These are phyloP conservation scores for Backusella morwellensis DNA, from an alignment of 192 early-diverging fungal species.

Conservation along the genomic window DNA sequence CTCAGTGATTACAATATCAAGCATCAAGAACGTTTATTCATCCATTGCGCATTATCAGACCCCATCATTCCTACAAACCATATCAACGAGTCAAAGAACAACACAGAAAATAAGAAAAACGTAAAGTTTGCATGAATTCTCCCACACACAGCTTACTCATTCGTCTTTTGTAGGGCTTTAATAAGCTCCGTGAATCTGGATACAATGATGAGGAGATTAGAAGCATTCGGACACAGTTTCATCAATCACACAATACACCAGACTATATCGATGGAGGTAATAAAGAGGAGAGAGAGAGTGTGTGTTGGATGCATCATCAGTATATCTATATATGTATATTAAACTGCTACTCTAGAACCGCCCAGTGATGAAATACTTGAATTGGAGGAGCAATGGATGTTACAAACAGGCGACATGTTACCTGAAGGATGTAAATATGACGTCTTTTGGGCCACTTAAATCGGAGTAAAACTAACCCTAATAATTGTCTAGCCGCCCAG, in stretches of 20 bases:
- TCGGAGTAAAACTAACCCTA: not conserved
- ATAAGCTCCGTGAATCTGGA: conserved; percentile 52
- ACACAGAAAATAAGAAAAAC: not conserved
- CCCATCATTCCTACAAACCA: conserved; percentile 12
- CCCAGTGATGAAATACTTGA: conserved; percentile 27
- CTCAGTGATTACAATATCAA: conserved; percentile 32
- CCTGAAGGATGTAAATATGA: conserved; percentile 52
- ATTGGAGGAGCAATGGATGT: conserved; percentile 56
- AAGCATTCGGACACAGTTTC: conserved; percentile 51
- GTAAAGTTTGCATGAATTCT: conserved; percentile 1
- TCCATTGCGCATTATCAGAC: conserved; percentile 52
- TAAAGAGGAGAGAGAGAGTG: not conserved
- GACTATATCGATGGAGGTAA: conserved; percentile 22
- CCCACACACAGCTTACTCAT: not conserved
- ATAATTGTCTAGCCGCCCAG: conserved; percentile 14
- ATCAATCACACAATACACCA: conserved; percentile 41
- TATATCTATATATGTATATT: too few relatives aligned
- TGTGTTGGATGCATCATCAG: too few relatives aligned
- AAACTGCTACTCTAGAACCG: conserved; percentile 2
- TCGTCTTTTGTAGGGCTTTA: conserved; percentile 38
- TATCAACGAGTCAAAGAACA: not conserved
- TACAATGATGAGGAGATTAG: conserved; percentile 56
- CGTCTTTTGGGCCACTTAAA: not conserved
- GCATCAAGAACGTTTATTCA: conserved; percentile 30
- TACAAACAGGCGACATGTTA: conserved; percentile 46